Base-by-base conservation (phyloP, 306 rosid species). In the Rosa rugosa region DNA sequence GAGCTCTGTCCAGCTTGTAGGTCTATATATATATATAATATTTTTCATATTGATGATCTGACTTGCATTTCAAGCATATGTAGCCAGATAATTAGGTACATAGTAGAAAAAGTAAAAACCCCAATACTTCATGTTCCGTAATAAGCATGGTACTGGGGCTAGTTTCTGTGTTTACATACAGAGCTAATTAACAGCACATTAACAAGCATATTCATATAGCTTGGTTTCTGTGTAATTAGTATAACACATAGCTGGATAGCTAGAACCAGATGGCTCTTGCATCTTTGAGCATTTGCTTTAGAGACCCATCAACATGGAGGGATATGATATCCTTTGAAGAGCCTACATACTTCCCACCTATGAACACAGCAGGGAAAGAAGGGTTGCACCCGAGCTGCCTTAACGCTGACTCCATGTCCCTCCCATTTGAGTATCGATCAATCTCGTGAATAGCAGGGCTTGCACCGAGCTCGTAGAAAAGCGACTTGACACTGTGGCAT, bases 261-360 rank as follows among this genome's bases (percentile, higher is more conserved):
- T 89, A 96, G 81, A 96, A 91, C 99, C 99, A 96, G 72, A 96
- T 96, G 77, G 99, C 99, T 76, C 77, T 90, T 16, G 99, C 99
- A 76, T 93, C 98, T 13, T 86, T 91, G 79, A 96, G 96, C 94
- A 89, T 82, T 90, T 93, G 97, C 60, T 93, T 96, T 56, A 96
- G 94, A 78, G 94, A 82, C 8, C 98, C 99, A 81, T 96, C 93
- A 77, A 96, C 94, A 76, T 96, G 99, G 65, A 90, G 96, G 34
- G 99, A 93, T 60, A 96, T 93, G 62, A 96, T 85, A 79, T 96
- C 99, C 79, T 89, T 93, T 18, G 99, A 89, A 4, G 98, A 91
- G 23, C 99, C 99, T 2, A 93, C 89, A 81, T 84, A 91, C 75
- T 84, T 89, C 47, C 98, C 99, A 47, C 99, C 99, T 2, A 96